Percentiles rank a stretch among this genome's conserved stretches.
These are phyloP conservation scores for Boechera divaricarpa DNA, from an alignment of 345 rosid genomes.

Conservation along the genomic window DNA sequence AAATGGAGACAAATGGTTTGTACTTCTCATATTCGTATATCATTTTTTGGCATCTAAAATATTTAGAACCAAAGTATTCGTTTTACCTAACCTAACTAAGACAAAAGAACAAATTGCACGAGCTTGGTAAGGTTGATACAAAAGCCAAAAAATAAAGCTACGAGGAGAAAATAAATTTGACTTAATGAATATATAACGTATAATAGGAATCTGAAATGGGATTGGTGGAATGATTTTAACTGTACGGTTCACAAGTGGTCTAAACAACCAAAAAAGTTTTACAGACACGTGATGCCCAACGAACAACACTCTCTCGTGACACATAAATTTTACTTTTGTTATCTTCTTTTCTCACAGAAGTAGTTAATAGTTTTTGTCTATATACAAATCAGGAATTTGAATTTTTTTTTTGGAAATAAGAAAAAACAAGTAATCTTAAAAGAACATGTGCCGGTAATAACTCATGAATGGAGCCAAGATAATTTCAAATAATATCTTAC, in stretches of 20 bases:
- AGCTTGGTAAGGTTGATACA: conserved; percentile 3
- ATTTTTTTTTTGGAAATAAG: background rate
- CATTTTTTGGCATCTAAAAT: background rate
- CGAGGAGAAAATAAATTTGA: background rate
- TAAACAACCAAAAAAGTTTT: conserved; percentile 20
- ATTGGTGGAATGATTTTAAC: conserved; percentile 35
- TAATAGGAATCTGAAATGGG: conserved; percentile 17
- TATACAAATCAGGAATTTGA: conserved; percentile 12
- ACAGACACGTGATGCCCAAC: conserved; percentile 42
- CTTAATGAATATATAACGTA: background rate
- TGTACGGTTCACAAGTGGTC: conserved; percentile 32
- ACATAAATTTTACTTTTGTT: conserved; percentile 20
- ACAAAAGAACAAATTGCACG: conserved; percentile 7
- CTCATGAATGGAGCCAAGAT: background rate
- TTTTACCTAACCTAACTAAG: conserved; percentile 7
- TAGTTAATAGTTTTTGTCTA: conserved; percentile 8
- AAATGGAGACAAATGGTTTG: background rate
- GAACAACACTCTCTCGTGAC: conserved; percentile 29
- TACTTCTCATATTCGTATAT: background rate
- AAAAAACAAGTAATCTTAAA: background rate
- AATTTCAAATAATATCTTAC: background rate
- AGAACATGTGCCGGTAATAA: background rate
- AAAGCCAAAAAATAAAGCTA: background rate
- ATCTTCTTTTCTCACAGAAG: background rate
- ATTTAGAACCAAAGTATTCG: background rate